A percentile compares a stretch with the other conserved stretches of the same genome.
These are phyloP conservation scores for Geotrichum histeridarum DNA, from an alignment of 1,139 yeast species.

Conservation along the genomic window DNA sequence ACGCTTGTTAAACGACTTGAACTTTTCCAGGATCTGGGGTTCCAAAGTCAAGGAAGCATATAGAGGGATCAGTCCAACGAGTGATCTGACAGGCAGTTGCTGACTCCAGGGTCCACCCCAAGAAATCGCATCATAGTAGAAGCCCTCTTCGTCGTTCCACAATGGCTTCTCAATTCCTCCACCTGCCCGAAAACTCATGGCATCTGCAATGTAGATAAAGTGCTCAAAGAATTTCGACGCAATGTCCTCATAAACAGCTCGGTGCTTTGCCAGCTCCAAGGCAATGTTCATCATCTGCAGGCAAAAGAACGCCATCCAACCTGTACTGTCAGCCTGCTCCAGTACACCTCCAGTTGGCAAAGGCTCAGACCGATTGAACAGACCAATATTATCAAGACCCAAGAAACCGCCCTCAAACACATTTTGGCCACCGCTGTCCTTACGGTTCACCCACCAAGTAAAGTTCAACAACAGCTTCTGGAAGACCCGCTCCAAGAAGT, in stretches of 20 bases:
- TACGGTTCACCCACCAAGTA: slow-evolving; percentile 98
- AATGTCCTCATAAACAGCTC: slow-evolving; percentile 87
- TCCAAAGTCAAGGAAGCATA: slow-evolving; percentile 89
- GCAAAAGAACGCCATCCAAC: slow-evolving; percentile 96
- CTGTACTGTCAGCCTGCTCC: slow-evolving; percentile 95
- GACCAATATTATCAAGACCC: slow-evolving; percentile 90
- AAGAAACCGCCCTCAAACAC: slow-evolving; percentile 94
- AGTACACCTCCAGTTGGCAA: slow-evolving; percentile 88
- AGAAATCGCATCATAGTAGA: slow-evolving; percentile 86
- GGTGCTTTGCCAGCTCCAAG: slow-evolving; percentile 78
- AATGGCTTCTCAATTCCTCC: slow-evolving; percentile 54
- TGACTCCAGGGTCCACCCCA: slow-evolving; percentile 72
- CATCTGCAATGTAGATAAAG: slow-evolving; percentile 87
- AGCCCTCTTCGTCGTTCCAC: slow-evolving; percentile 89
- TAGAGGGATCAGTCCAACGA: slow-evolving; percentile 89
- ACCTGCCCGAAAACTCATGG: slow-evolving; percentile 73
- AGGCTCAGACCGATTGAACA: slow-evolving; percentile 91
- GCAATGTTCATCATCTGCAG: slow-evolving; percentile 93
- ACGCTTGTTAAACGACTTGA: slow-evolving; percentile 81
- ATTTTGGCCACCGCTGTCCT: slow-evolving; percentile 82
- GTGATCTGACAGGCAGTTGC: slow-evolving; percentile 78
- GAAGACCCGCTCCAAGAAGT: slow-evolving; percentile 84
- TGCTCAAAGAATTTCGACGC: slow-evolving; percentile 96
- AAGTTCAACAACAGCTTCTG: slow-evolving; percentile 85
- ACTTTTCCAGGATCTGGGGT: slow-evolving; percentile 72